A percentile compares a stretch with the other conserved stretches of the same genome.
Evolutionary conservation across 78 protist genomes (phyloP).

Genomic region (Guillardia theta): DNA sequence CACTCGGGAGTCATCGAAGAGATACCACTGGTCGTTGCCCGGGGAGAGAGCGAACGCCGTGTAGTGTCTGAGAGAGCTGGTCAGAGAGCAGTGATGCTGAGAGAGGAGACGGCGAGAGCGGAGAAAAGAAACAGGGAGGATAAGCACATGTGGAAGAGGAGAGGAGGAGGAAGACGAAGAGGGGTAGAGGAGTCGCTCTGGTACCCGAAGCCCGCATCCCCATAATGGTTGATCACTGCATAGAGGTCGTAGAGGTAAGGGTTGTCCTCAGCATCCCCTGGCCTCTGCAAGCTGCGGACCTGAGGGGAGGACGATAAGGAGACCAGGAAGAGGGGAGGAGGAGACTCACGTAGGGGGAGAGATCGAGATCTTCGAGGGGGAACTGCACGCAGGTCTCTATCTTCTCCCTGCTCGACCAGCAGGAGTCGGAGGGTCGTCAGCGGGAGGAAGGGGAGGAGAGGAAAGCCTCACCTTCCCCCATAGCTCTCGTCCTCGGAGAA

Average conservation of each 20-base stretch:
- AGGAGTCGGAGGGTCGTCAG: no score
- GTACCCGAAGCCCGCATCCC: slow-evolving; percentile 11
- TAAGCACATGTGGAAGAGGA: no score
- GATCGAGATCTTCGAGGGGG: background rate
- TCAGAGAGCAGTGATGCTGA: background rate
- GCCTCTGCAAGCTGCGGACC: background rate
- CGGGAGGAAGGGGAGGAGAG: no score
- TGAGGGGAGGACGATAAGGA: background rate
- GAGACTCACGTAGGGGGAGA: background rate
- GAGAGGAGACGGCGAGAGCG: background rate
- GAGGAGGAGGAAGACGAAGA: no score
- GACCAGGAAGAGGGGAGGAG: background rate
- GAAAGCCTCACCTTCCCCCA: no score
- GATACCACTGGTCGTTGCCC: background rate
- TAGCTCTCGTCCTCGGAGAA: background rate
- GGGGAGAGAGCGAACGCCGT: background rate
- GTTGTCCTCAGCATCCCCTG: background rate
- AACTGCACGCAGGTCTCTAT: background rate
- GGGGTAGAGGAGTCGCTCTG: background rate
- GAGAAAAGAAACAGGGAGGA: no score
- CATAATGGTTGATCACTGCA: background rate
- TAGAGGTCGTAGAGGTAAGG: background rate
- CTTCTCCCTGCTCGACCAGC: no score
- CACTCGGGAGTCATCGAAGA: background rate
- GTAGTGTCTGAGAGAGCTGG: slow-evolving; percentile 24